These are phyloP conservation scores for Mycena filopes DNA, from an alignment of 768 basidiomycete species.

Conservation along the genomic window DNA sequence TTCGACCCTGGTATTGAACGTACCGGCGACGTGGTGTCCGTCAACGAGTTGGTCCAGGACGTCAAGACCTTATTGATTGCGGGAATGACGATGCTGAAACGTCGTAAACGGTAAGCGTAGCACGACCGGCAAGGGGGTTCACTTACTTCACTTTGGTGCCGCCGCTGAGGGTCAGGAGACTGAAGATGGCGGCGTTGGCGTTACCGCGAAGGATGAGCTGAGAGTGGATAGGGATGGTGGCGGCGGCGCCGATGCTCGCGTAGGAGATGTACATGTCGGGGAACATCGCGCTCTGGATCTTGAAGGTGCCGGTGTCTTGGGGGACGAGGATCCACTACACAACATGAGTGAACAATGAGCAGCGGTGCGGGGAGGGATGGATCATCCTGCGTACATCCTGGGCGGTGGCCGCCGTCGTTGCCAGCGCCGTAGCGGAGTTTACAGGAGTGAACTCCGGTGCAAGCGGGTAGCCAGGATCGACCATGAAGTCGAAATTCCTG, in stretches of 20 bases:
- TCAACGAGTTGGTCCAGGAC: background rate
- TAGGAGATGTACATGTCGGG: conserved; percentile 12
- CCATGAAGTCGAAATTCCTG: background rate
- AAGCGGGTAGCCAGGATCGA: background rate
- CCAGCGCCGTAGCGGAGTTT: background rate
- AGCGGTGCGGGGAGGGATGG: no score
- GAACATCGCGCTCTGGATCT: conserved; percentile 7
- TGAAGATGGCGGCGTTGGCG: conserved; percentile 9
- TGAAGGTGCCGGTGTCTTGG: background rate
- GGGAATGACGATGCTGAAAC: background rate
- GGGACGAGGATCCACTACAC: conserved; percentile 11
- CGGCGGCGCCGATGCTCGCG: conserved; percentile 5
- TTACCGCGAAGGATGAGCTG: conserved; percentile 5
- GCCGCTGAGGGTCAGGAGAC: background rate
- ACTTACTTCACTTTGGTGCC: background rate
- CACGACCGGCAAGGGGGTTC: background rate
- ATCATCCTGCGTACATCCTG: background rate
- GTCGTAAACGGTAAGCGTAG: background rate
- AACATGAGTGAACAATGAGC: background rate
- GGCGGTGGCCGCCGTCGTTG: background rate
- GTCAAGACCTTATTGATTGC: background rate
- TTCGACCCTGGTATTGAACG: no score
- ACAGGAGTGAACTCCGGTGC: conserved; percentile 7
- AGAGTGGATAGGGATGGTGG: conserved; percentile 6
- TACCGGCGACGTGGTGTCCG: background rate